Percentiles rank a stretch among this genome's conserved stretches.
phyloP scores from a whole-genome alignment of 345 rosid species.

The Rhodamnia argentea region DNA sequence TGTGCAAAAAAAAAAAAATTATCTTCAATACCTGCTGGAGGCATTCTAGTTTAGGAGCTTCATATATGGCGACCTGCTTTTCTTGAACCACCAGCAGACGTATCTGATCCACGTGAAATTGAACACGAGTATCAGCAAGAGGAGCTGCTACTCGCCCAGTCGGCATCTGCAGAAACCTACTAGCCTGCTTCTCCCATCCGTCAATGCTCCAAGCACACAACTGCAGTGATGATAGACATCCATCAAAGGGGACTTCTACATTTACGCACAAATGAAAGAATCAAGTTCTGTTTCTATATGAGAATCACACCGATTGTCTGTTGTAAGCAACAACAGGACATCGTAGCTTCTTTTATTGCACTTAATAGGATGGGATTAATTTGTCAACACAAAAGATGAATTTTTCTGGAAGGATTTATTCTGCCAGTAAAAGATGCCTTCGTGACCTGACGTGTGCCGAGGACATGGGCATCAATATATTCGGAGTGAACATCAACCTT shows the following conservation, averaged over 20 bases:
- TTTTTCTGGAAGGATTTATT: background rate
- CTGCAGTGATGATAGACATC: constrained; percentile 13
- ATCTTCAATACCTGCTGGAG: constrained; percentile 43
- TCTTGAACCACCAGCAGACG: constrained; percentile 71
- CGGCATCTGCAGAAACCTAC: constrained; percentile 45
- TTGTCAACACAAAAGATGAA: background rate
- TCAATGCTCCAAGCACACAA: constrained; percentile 78
- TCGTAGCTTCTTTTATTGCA: background rate
- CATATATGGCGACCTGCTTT: constrained; percentile 64
- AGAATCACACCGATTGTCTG: accelerated
- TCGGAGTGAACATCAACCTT: background rate
- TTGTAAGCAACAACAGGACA: background rate
- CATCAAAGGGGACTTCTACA: background rate
- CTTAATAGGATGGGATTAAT: background rate
- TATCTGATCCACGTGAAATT: constrained; percentile 60
- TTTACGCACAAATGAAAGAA: background rate
- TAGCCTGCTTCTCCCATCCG: constrained; percentile 76
- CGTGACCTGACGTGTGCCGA: background rate
- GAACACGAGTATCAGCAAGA: constrained; percentile 65
- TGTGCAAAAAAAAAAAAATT: background rate
- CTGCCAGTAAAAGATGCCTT: background rate
- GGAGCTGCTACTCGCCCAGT: constrained; percentile 34
- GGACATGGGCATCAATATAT: background rate
- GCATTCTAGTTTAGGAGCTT: constrained; percentile 62
- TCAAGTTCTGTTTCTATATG: background rate